Conservation (phyloP, 495 filamentous ascomycete genomes). For the Massariosphaeria phaeospora region DNA sequence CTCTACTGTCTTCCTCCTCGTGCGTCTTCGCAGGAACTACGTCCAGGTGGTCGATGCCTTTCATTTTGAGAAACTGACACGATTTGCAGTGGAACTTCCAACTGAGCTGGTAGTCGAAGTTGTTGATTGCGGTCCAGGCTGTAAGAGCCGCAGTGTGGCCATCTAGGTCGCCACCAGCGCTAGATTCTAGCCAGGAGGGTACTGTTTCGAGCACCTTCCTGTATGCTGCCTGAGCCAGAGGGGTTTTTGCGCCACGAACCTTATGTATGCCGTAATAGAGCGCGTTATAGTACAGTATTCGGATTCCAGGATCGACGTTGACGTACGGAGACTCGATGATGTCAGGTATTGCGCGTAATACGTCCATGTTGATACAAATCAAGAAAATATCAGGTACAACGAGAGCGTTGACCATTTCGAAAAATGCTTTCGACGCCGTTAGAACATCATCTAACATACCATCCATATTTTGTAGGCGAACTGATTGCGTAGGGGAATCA, state of each 20-base stretch:
- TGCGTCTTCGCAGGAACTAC: background rate
- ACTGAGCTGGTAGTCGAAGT: conserved; percentile 20
- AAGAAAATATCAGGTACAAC: background rate
- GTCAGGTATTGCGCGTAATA: conserved; percentile 1
- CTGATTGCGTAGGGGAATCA: too few species aligned
- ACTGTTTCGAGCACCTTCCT: conserved; percentile 7
- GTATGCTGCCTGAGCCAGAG: background rate
- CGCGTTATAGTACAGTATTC: conserved; percentile 12
- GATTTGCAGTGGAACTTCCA: conserved; percentile 19
- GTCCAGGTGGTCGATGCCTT: conserved; percentile 6
- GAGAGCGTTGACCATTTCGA: background rate
- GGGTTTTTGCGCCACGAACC: background rate
- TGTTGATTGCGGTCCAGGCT: conserved; percentile 6
- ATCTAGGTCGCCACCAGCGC: background rate
- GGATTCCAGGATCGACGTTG: conserved; percentile 5
- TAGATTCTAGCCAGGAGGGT: conserved; percentile 2
- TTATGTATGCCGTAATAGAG: conserved; percentile 10
- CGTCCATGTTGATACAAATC: background rate
- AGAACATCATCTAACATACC: too few species aligned
- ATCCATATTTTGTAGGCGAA: too few species aligned
- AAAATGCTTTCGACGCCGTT: conserved; percentile 4
- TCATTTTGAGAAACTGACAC: conserved; percentile 9
- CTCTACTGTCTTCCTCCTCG: conserved; percentile 3
- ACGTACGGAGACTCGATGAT: conserved; percentile 16
- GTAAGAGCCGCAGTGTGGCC: background rate